phyloP scores from a whole-genome alignment of 192 early-diverging fungal species.

The Coemansia sp. region DNA sequence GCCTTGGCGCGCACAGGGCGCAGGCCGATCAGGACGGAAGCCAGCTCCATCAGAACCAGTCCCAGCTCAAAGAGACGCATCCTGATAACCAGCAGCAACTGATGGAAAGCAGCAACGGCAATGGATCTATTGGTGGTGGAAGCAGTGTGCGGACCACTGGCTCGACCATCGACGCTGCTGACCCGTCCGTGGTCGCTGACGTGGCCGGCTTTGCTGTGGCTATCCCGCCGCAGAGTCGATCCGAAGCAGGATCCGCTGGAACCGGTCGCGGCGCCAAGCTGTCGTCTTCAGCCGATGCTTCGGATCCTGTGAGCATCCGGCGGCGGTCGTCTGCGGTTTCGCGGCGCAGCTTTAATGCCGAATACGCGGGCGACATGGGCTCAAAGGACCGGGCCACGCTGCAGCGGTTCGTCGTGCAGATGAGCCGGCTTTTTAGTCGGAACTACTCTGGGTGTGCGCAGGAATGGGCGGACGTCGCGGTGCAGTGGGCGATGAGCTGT shows the following conservation, averaged over 20 bases:
- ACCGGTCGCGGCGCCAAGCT: neutral
- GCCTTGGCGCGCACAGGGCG: too few relatives aligned
- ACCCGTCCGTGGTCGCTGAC: conserved; percentile 44
- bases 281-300: neutral
- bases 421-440: conserved; percentile 36
- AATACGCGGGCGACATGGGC: conserved; percentile 1
- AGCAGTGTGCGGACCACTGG: neutral
- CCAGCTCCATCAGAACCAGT: neutral
- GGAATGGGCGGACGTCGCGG: conserved; percentile 32
- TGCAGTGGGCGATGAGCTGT: conserved; percentile 52
- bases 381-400: conserved; percentile 24
- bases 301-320: neutral
- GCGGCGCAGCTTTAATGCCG: conserved; percentile 21
- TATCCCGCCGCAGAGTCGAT: too few relatives aligned
- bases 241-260: too few relatives aligned
- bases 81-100: neutral
- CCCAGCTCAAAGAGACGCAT: neutral
- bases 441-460: conserved; percentile 34
- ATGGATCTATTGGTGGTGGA: too few relatives aligned
- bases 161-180: conserved; percentile 16
- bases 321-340: conserved; percentile 25
- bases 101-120: neutral
- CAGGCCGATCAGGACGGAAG: neutral
- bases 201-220: conserved; percentile 34
- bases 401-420: conserved; percentile 34